Evolutionary conservation across 148 eudicot genomes (phyloP).

Genomic region (Rhododendron griersonianum): DNA sequence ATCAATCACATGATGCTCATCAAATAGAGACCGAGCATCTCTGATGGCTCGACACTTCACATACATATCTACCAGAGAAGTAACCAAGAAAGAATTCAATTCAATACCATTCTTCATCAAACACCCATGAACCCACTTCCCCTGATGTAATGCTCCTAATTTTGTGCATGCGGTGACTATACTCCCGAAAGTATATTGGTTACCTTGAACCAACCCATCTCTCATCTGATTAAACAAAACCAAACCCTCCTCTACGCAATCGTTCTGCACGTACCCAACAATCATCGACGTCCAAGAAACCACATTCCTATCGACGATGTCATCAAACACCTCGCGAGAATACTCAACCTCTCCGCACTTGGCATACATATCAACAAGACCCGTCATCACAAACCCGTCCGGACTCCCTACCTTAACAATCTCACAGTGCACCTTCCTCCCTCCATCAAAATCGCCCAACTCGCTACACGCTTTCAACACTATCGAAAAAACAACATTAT

Average conservation of each 20-base stretch:
- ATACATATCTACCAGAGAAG: slow-evolving; percentile 76
- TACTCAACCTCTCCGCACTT: slow-evolving; percentile 58
- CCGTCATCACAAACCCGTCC: slow-evolving; percentile 63
- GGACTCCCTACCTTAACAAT: slow-evolving; percentile 52
- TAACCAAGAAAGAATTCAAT: slow-evolving; percentile 41
- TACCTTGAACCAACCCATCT: slow-evolving; percentile 53
- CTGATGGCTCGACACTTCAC: slow-evolving; percentile 48
- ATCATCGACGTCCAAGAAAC: slow-evolving; percentile 91
- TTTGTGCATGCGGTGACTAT: slow-evolving; percentile 59
- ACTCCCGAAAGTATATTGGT: slow-evolving; percentile 63
- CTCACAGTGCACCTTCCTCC: slow-evolving; percentile 61
- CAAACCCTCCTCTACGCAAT: slow-evolving; percentile 56
- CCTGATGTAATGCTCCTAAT: slow-evolving; percentile 82
- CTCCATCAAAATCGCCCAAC: slow-evolving; percentile 43
- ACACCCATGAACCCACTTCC: slow-evolving; percentile 84
- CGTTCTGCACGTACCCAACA: slow-evolving; percentile 78
- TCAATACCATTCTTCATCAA: slow-evolving; percentile 54
- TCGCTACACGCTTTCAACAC: slow-evolving; percentile 75
- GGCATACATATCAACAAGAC: slow-evolving; percentile 78
- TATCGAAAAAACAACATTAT: slow-evolving; percentile 56
- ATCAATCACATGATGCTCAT: slow-evolving; percentile 40
- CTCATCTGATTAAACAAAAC: slow-evolving; percentile 76
- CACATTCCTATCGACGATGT: slow-evolving; percentile 51
- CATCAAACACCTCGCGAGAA: slow-evolving; percentile 55
- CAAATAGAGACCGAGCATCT: slow-evolving; percentile 57